Conservation (phyloP, 257 asterid genomes). For the Nicotiana obtusifolia region DNA sequence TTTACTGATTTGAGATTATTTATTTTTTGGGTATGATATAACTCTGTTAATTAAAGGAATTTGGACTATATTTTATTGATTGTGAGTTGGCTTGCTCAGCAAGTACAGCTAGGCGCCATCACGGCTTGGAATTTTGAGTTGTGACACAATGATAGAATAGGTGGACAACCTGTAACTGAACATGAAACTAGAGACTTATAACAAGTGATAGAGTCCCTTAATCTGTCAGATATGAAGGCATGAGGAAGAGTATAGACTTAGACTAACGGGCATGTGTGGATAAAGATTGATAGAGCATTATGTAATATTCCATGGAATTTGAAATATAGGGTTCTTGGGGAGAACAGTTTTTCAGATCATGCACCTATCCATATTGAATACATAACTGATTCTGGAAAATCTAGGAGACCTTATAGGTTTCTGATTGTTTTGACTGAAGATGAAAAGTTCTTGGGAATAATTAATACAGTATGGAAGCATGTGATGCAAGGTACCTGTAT, state of each 20-base stretch:
- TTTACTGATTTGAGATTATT: too few species aligned
- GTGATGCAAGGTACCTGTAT: not conserved
- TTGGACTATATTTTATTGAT: too few species aligned
- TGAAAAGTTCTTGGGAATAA: not conserved
- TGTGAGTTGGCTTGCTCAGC: too few species aligned
- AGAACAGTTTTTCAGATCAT: not conserved
- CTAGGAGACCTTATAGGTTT: not conserved
- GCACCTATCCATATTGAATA: not conserved
- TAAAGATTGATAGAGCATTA: not conserved
- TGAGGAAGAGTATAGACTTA: not conserved
- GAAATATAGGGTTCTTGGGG: not conserved
- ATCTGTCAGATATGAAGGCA: not conserved
- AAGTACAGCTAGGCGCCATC: too few species aligned
- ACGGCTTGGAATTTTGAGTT: too few species aligned
- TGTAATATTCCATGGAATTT: not conserved
- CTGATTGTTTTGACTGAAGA: not conserved
- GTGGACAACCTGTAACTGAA: too few species aligned
- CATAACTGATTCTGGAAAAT: too few species aligned
- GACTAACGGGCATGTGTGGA: not conserved
- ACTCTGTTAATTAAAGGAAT: too few species aligned
- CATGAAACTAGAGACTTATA: too few species aligned
- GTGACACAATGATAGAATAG: too few species aligned
- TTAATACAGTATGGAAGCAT: not conserved
- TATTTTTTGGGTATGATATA: too few species aligned
- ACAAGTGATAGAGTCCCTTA: too few species aligned